Evolutionary conservation across 306 rosid species (phyloP), one percentile per base, ranked within the genome.

Genomic region (Acacia acuminata): DNA sequence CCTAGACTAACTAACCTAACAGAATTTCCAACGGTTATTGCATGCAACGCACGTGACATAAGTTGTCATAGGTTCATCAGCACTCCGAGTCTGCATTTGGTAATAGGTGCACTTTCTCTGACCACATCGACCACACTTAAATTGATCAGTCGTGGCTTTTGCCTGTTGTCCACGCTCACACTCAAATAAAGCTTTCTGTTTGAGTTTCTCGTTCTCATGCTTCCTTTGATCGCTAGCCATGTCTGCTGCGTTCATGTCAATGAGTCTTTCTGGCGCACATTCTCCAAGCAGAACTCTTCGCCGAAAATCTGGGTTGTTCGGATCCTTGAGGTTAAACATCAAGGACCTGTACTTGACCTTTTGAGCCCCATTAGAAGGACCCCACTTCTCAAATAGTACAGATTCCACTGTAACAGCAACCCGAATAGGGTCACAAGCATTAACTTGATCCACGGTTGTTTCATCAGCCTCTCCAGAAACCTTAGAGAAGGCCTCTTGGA

Each of bases 31-130:
- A 50, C 90, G 98, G 75, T 96, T 96, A 82, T 86, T 86, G 93
- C 99, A 96, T 86, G 82, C 75, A 71, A 84, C 89, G 78, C 99
- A 96, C 2, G 99, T 96, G 82, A 96, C 99, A 74, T 94, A 94
- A 4, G 99, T 96, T 30, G 99, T 96, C 99, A 96, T 96, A 24
- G 99, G 99, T 89, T 96, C 99, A 90, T 96, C 99, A 0, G 99
- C 99, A 89, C 99, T 96, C 76, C 99, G 91, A 3, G 99, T 96
- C 89, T 96, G 99, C 98, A 96, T 94, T 81, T 96, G 99, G 87
- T 94, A 92, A 79, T 96, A 94, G 75, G 99, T 96, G 74, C 90
- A 83, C 87, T 96, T 94, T 75, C 98, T 91, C 36, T 96, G 92
- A 60, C 98, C 98, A 22, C 99, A 94, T 63, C 98, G 89, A 32